A percentile compares a stretch with the other conserved stretches of the same genome.
Conservation (phyloP, 352 stramenopile species). For the Thalassiosira delicatula region DNA sequence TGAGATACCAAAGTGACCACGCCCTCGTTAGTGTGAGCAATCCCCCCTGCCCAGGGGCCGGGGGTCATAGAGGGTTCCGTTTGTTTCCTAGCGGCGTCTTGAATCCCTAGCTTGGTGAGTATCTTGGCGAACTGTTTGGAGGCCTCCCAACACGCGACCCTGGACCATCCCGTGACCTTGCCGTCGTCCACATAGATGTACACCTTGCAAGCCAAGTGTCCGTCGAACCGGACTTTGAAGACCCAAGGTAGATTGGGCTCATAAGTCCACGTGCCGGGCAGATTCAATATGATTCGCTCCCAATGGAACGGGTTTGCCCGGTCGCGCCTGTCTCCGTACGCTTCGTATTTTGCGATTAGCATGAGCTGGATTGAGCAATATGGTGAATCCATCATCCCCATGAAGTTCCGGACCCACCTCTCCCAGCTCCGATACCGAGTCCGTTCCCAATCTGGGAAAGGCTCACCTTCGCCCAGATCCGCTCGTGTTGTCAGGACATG, state of each 20-base stretch:
- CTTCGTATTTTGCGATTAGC: background rate
- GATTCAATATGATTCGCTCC: conserved; percentile 35
- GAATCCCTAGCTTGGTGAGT: conserved; percentile 40
- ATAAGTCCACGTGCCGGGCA: conserved; percentile 40
- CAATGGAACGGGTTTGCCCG: conserved; percentile 44
- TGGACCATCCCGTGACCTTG: conserved; percentile 2
- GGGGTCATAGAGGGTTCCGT: conserved; percentile 21
- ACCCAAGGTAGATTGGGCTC: conserved; percentile 45
- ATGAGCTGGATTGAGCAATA: conserved; percentile 8
- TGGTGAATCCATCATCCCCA: conserved; percentile 43
- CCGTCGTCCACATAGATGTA: conserved; percentile 49
- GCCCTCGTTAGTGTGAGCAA: conserved; percentile 28
- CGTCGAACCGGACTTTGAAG: conserved; percentile 6
- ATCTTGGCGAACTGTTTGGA: background rate
- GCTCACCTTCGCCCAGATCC: too few species aligned
- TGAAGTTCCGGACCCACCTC: conserved; percentile 39
- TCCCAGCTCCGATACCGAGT: conserved; percentile 13
- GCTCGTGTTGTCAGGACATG: background rate
- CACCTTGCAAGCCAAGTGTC: background rate
- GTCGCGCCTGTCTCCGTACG: conserved; percentile 16
- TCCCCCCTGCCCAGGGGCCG: conserved; percentile 55
- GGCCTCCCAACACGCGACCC: conserved; percentile 17
- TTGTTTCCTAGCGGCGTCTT: conserved; percentile 62
- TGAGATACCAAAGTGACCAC: conserved; percentile 3
- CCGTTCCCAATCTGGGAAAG: background rate